Evolutionary conservation across 2,329 filamentous ascomycete genomes (phyloP), one percentile per base, ranked within the genome.

Genomic region (Incumbomyces lentus): DNA sequence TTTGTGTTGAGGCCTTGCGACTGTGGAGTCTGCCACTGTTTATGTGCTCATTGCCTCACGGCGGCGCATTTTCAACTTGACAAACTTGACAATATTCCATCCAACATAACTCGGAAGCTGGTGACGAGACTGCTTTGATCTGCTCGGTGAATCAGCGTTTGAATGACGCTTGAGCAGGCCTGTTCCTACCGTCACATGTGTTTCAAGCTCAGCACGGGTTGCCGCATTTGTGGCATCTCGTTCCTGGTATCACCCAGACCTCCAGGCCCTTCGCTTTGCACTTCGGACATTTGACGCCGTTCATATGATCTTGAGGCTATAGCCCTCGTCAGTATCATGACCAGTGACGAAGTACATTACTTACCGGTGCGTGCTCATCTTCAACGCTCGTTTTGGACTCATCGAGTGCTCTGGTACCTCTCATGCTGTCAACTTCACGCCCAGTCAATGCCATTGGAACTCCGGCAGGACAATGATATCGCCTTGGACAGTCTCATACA

Each of bases 151-250:
- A 17, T 14, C 11, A 18, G 11, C 16, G 8, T 19, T 17, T 18
- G 4, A 3, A 26, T 26, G 22, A 26, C 22, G 5, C 22, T 26
- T 26, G 22, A 26, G 22, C 22, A 8, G 22, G 22, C 22, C 8
- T 26, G 8, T 4, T 26, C 8, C 22, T 26, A 26, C 22, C 22
- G 8, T 26, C 22, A 26, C 35, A 38, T 6, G 38, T 8, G 16
- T 35, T 4, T 38, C 42, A 45, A 5, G 33, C 16, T 31, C 42
- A 26, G 37, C 44, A 46, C 8, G 44, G 36, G 18, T 46, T 39
- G 10, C 44, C 44, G 33, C 44, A 46, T 34, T 46, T 46, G 17
- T 46, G 44, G 44, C 44, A 46, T 34, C 44, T 19, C 12, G 36
- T 40, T 16, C 44, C 44, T 12, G 37, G 36, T 2, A 40, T 46